phyloP scores from a whole-genome alignment of 805 yeast species.

The Limtongozyma cylindracea region DNA sequence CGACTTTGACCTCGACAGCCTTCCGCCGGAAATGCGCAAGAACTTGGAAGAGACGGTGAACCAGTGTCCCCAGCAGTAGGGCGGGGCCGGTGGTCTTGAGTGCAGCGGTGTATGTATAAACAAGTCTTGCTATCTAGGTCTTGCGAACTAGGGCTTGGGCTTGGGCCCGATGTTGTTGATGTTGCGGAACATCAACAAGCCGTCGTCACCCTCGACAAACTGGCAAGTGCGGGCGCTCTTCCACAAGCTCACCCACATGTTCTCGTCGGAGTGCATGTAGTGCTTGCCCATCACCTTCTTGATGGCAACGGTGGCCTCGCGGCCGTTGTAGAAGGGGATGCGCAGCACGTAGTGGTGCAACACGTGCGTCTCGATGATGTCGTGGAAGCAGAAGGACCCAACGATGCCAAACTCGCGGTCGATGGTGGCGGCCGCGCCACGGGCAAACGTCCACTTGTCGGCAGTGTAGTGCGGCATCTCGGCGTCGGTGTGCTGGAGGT shows the following conservation, averaged over 20 bases:
- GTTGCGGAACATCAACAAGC: constrained; percentile 39
- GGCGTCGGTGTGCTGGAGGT: constrained; percentile 36
- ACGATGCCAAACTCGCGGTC: constrained; percentile 35
- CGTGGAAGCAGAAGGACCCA: constrained; percentile 30
- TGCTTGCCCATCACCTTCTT: constrained; percentile 25
- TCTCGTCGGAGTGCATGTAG: constrained; percentile 21
- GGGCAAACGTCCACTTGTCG: constrained; percentile 33
- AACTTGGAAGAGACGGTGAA: constrained; percentile 12
- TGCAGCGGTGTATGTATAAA: too few species aligned
- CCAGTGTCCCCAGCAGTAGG: too few species aligned
- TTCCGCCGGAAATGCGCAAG: constrained; percentile 24
- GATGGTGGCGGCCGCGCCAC: constrained; percentile 43
- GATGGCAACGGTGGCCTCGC: constrained; percentile 25
- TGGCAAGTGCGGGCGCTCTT: constrained; percentile 36
- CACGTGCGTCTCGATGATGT: constrained; percentile 31
- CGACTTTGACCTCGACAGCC: constrained; percentile 19
- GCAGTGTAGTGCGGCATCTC: constrained; percentile 31
- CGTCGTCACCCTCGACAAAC: constrained; percentile 32
- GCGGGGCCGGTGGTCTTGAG: too few species aligned
- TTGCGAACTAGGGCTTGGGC: too few species aligned
- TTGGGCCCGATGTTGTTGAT: constrained; percentile 9
- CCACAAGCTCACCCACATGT: constrained; percentile 35
- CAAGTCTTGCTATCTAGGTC: too few species aligned
- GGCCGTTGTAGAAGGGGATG: constrained; percentile 28
- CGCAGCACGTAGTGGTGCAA: constrained; percentile 28